phyloP scores from a whole-genome alignment of 306 rosid species.

The Medicago truncatula region DNA sequence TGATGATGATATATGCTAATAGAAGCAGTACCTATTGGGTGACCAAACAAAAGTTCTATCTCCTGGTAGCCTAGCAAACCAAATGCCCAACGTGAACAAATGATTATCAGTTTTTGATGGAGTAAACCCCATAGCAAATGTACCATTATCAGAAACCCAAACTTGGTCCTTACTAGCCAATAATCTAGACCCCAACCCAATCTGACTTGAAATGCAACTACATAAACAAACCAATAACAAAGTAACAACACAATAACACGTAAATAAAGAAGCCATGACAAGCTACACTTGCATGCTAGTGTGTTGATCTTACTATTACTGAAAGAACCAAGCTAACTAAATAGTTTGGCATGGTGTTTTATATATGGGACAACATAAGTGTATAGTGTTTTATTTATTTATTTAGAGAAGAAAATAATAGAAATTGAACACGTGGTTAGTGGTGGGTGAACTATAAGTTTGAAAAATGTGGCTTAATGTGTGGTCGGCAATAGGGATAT shows the following conservation, averaged over 20 bases:
- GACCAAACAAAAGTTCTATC: constrained; percentile 80
- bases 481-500: constrained; percentile 64
- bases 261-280: constrained; percentile 41
- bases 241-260: constrained; percentile 32
- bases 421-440: constrained; percentile 48
- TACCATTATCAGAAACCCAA: constrained; percentile 79
- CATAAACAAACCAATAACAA: constrained; percentile 40
- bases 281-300: constrained; percentile 19
- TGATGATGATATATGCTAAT: neutral
- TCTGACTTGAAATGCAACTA: constrained; percentile 50
- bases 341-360: constrained; percentile 20
- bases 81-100: constrained; percentile 61
- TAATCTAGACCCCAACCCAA: constrained; percentile 67
- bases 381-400: constrained; percentile 31
- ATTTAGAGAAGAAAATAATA: constrained; percentile 32
- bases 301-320: neutral
- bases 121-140: constrained; percentile 88
- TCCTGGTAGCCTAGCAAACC: constrained; percentile 88
- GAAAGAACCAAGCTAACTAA: constrained; percentile 26
- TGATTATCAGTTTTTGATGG: constrained; percentile 39
- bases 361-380: neutral
- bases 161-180: constrained; percentile 56
- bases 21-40: constrained; percentile 59
- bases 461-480: constrained; percentile 51
- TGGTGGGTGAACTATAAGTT: constrained; percentile 80